A percentile compares a stretch with the other conserved stretches of the same genome.
Conservation (phyloP, 441 rosid species). For the Codiaeum variegatum region DNA sequence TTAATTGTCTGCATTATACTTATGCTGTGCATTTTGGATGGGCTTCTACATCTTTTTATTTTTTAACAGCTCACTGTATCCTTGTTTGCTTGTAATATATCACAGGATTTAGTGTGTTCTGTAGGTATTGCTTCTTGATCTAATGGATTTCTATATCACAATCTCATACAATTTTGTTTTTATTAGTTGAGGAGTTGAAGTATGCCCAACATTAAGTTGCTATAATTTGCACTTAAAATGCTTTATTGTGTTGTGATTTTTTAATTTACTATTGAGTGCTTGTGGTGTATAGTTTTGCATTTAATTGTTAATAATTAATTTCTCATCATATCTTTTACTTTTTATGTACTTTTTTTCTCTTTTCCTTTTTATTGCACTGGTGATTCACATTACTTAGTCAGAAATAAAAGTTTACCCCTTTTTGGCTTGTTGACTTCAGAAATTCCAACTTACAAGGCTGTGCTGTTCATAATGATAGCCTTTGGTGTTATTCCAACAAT, state of each 20-base stretch:
- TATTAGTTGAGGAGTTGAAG: not conserved
- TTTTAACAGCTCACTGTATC: not conserved
- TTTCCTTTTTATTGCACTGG: not conserved
- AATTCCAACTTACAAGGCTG: slow-evolving; percentile 48
- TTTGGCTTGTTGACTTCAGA: slow-evolving; percentile 39
- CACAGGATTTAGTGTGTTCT: not conserved
- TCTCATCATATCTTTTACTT: not conserved
- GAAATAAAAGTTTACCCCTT: not conserved
- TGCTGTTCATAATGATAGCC: slow-evolving; percentile 52
- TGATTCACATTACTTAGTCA: not conserved
- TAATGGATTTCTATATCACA: not conserved
- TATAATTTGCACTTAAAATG: not conserved
- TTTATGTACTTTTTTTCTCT: not conserved
- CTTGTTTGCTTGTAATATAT: not conserved
- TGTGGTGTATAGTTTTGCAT: not conserved
- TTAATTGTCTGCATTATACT: not conserved
- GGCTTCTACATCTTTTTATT: not conserved
- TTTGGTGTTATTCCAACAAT: slow-evolving; percentile 82
- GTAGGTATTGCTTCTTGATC: not conserved
- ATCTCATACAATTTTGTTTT: not conserved
- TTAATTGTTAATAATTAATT: not conserved
- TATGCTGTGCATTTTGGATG: not conserved
- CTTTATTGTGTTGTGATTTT: not conserved
- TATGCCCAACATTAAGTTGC: not conserved
- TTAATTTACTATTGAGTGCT: not conserved